Base-by-base conservation (phyloP, 1,284 basidiomycete species). In the Sporisorium scitamineum region DNA sequence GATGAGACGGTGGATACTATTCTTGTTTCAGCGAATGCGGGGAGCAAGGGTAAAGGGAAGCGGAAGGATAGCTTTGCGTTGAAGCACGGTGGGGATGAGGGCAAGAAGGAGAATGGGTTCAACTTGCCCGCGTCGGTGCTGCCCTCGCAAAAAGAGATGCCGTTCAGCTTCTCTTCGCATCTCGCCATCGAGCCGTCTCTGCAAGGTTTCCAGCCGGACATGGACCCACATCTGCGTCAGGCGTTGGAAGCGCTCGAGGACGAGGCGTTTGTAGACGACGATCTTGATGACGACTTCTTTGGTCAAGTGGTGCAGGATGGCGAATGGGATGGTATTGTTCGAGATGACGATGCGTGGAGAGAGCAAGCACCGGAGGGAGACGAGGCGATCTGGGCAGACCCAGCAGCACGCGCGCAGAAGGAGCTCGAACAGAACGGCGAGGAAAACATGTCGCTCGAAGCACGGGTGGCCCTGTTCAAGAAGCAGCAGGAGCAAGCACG, bases 181-280 rank as follows among this genome's bases (percentile, higher is more conserved):
- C 51, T 80, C n/a, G 61, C 72, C 22, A 66, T 79, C 20, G 70
- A 81, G 47, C 76, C 79, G 2, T 55, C 57, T 8, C 60, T 82
- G 51, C 88, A 92, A 34, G 96, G 97, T 0, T 91, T 99, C 70
- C 93, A 94, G 83, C 97, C 95, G 0, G 94, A 97, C 81, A 94
- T 99, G 93, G 93, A 99, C 85, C 94, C 94, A 5, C 94, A 96
- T 86, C 88, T 99, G 37, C 90, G 97, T 18, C 96, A 99, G 85
- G 91, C 91, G 0, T 88, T 99, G 32, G 95, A 98, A 81, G 97
- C 97, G 4, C 88, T 99, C 20, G 96, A 99, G 61, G 95, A 99
- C 84, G 94, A 98, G 69, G 95, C 92, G 5, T 85, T 85, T 39
- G 76, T 84, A 54, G 86, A 84, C 48, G 76, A 80, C 34, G 89